Percentiles rank a stretch among this genome's conserved stretches.
Conservation (phyloP, 257 asterid genomes). For the Echium plantagineum region DNA sequence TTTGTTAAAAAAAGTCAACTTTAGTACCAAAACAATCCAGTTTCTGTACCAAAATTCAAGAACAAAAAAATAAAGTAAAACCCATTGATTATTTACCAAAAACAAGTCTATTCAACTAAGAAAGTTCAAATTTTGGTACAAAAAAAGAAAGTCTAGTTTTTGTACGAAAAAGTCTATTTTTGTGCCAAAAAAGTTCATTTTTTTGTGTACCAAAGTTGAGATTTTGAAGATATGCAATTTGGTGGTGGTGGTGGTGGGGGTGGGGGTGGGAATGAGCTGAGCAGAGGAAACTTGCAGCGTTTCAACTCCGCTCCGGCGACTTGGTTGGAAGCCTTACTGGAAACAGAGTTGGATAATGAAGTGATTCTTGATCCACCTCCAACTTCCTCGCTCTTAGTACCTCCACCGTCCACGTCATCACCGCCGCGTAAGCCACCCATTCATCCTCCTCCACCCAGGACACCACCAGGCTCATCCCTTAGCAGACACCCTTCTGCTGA, state of each 20-base stretch:
- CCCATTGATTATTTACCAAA: no score
- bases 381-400: background rate
- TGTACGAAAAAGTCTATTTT: no score
- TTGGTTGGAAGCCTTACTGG: slow-evolving; percentile 89
- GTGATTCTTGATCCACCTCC: slow-evolving; percentile 34
- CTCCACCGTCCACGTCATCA: slow-evolving; percentile 2
- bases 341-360: slow-evolving; percentile 61
- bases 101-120: no score
- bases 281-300: slow-evolving; percentile 49
- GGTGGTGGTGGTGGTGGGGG: slow-evolving; percentile 38
- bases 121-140: no score
- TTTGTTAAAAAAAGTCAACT: no score
- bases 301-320: slow-evolving; percentile 84
- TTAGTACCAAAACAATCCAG: no score
- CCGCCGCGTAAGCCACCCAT: slow-evolving; percentile 15
- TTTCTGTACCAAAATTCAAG: no score
- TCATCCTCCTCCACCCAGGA: slow-evolving; percentile 1
- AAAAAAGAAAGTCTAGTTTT: no score
- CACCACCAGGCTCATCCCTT: background rate
- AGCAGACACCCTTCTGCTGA: slow-evolving; percentile 27
- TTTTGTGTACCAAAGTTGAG: no score
- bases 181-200: no score
- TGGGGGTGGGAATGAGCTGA: slow-evolving; percentile 36
- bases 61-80: no score
- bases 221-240: slow-evolving; percentile 46